Conservation (phyloP, 169 alveolate species). For the Plasmodium billcollinsi region DNA sequence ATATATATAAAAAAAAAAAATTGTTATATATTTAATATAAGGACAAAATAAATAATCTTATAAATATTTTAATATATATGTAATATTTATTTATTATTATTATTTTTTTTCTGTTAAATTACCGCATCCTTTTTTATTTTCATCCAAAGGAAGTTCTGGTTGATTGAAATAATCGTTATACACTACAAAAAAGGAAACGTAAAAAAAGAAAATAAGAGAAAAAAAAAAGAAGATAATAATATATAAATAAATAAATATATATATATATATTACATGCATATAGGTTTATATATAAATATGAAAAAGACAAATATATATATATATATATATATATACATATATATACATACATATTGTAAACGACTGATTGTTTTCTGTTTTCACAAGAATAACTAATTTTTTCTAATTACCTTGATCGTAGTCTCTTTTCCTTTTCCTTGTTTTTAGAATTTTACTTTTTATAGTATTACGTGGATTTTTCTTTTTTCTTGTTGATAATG, state of each 20-base stretch:
- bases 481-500: conserved; percentile 66
- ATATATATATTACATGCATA: neutral
- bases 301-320: neutral
- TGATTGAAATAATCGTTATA: conserved; percentile 43
- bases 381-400: neutral
- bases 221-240: neutral
- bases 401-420: conserved; percentile 52
- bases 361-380: neutral
- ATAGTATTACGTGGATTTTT: conserved; percentile 74
- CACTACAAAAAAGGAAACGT: conserved; percentile 18
- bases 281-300: conserved; percentile 1
- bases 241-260: neutral
- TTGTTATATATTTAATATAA: too few species aligned
- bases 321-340: neutral
- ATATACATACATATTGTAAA: neutral
- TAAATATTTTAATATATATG: too few species aligned
- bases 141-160: conserved; percentile 63
- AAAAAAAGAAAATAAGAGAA: neutral
- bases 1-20: neutral
- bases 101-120: conserved; percentile 5
- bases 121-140: conserved; percentile 71
- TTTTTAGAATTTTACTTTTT: conserved; percentile 66
- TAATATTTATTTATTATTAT: too few species aligned
- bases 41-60: too few species aligned
- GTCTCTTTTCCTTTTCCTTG: conserved; percentile 68